Evolutionary conservation across 2,329 filamentous ascomycete species (phyloP).

Genomic region (Apiospora kogelbergensis): DNA sequence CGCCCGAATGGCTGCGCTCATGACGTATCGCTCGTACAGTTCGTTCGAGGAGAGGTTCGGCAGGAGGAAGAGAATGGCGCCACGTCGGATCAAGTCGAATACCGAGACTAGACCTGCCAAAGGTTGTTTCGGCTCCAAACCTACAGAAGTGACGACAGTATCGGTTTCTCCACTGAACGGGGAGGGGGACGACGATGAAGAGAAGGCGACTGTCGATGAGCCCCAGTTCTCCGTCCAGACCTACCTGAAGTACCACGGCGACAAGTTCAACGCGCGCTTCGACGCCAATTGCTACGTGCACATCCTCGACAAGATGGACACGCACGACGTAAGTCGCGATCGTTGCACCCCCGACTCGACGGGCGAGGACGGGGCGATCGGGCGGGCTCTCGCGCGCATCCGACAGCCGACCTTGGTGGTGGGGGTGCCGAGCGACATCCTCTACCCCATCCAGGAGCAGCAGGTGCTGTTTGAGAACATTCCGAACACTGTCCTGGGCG

Average conservation of each 20-base stretch:
- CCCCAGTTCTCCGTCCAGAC: constrained; percentile 31
- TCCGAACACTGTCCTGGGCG: constrained; percentile 27
- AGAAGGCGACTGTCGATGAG: neutral
- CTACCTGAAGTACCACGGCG: constrained; percentile 38
- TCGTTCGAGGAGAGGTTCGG: neutral
- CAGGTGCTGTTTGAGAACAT: constrained; percentile 28
- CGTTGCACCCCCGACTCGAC: constrained; percentile 25
- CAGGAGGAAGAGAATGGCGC: neutral
- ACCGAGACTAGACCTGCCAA: neutral
- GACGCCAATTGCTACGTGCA: constrained; percentile 40
- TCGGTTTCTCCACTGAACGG: neutral
- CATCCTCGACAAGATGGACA: constrained; percentile 38
- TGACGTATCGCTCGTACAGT: neutral
- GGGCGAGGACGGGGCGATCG: constrained; percentile 27
- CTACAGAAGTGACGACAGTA: neutral
- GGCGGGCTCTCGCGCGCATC: constrained; percentile 25
- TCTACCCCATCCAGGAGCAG: constrained; percentile 35
- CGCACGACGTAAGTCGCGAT: constrained; percentile 33
- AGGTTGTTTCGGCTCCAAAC: neutral
- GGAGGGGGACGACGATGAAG: neutral
- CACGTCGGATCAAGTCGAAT: neutral
- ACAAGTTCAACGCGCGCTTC: constrained; percentile 38
- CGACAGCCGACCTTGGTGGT: constrained; percentile 32
- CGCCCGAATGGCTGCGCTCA: neutral
- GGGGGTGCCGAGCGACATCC: constrained; percentile 33